A percentile compares a stretch with the other conserved stretches of the same genome.
phyloP scores from a whole-genome alignment of 2,329 filamentous ascomycete species.

The Beauveria scarabaeidicola region DNA sequence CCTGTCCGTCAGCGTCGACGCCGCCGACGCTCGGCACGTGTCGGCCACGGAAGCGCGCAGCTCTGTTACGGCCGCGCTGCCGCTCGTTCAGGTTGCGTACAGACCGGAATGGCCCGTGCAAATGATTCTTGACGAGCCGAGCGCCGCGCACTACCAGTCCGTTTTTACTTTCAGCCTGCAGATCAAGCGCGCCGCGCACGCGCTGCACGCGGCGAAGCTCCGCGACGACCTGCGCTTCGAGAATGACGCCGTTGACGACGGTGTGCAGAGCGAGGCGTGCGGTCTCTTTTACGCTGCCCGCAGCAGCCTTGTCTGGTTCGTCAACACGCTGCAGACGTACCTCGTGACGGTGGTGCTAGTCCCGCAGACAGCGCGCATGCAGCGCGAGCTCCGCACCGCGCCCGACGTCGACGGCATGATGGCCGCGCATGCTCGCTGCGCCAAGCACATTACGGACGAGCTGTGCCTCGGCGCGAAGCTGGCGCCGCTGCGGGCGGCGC shows the following conservation, averaged over 20 bases:
- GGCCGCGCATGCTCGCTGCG: constrained; percentile 51
- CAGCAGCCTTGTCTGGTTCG: constrained; percentile 63
- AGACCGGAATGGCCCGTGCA: constrained; percentile 56
- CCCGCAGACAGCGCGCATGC: constrained; percentile 46
- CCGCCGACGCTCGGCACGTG: constrained; percentile 28
- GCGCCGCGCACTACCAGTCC: constrained; percentile 58
- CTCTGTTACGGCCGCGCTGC: constrained; percentile 50
- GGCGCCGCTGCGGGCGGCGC: constrained; percentile 55
- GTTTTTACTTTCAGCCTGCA: constrained; percentile 73
- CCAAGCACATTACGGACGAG: constrained; percentile 50
- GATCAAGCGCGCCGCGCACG: constrained; percentile 58
- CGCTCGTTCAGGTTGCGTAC: constrained; percentile 58
- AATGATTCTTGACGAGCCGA: constrained; percentile 63
- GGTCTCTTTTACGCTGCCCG: constrained; percentile 47
- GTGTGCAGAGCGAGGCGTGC: constrained; percentile 21
- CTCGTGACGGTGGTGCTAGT: constrained; percentile 59
- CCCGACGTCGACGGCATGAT: constrained; percentile 72
- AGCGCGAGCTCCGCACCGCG: constrained; percentile 43
- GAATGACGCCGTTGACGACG: constrained; percentile 18
- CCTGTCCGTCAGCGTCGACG: constrained; percentile 48
- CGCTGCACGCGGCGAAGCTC: constrained; percentile 50
- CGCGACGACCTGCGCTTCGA: constrained; percentile 23
- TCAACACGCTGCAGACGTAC: constrained; percentile 60
- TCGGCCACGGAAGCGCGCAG: constrained; percentile 39
- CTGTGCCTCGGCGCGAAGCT: constrained; percentile 58